A percentile compares a stretch with the other conserved stretches of the same genome.
Conservation (phyloP, 441 rosid species). For the Adansonia grandidieri region DNA sequence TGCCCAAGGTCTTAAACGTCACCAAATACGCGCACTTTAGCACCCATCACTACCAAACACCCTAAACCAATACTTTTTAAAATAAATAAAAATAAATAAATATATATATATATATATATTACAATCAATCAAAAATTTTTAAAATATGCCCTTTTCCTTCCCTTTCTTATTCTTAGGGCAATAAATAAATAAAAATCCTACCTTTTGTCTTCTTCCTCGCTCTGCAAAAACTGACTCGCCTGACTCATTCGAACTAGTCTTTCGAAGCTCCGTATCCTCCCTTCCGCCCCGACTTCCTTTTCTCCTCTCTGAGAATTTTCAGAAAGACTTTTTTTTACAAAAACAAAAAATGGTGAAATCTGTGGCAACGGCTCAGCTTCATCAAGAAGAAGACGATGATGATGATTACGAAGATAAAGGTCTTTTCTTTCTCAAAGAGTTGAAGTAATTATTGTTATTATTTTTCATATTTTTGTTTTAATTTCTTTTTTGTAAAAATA, state of each 20-base stretch:
- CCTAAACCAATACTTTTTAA: neutral
- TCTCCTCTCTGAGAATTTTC: neutral
- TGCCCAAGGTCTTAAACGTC: neutral
- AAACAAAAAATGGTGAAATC: conserved; percentile 50
- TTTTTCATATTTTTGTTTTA: neutral
- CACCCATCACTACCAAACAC: neutral
- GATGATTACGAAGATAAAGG: conserved; percentile 53
- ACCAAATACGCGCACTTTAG: conserved; percentile 8
- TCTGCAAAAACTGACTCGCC: conserved; percentile 23
- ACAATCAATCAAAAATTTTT: neutral
- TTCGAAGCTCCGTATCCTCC: conserved; percentile 33
- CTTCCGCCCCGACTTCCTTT: neutral
- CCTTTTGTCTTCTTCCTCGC: neutral
- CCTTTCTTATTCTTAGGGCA: conserved; percentile 13
- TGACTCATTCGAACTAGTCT: conserved; percentile 14
- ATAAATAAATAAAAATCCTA: neutral
- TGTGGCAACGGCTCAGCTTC: conserved; percentile 39
- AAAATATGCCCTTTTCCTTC: neutral
- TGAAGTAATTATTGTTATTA: neutral
- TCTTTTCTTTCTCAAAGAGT: conserved; percentile 43
- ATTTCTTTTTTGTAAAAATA: neutral
- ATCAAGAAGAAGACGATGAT: conserved; percentile 56
- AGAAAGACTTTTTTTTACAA: neutral
- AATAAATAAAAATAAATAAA: neutral
- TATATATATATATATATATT: neutral